Conservation (phyloP, 2,329 filamentous ascomycete species). For the Nemania abortiva region DNA sequence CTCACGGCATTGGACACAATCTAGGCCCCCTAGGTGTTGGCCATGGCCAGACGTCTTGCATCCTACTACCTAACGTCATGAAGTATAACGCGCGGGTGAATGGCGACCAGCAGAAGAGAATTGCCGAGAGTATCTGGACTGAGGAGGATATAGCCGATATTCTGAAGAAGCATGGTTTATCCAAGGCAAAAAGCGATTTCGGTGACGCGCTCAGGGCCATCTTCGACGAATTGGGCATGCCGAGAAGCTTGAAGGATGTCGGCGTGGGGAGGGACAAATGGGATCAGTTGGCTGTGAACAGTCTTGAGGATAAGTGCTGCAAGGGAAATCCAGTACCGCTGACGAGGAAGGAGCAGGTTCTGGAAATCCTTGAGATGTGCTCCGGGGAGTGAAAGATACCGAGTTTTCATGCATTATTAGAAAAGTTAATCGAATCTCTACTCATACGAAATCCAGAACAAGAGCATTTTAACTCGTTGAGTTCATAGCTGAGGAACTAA, state of each 20-base stretch:
- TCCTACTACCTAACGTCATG: slow-evolving; percentile 39
- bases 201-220: slow-evolving; percentile 35
- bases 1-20: slow-evolving; percentile 45
- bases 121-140: neutral
- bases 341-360: slow-evolving; percentile 38
- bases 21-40: slow-evolving; percentile 42
- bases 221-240: slow-evolving; percentile 38
- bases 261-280: slow-evolving; percentile 41
- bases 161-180: slow-evolving; percentile 10
- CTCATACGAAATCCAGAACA: no score
- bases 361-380: slow-evolving; percentile 43
- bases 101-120: neutral
- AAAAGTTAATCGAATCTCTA: no score
- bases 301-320: slow-evolving; percentile 35
- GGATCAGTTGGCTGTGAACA: slow-evolving; percentile 37
- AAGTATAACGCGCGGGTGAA: slow-evolving; percentile 1
- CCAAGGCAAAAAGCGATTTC: neutral
- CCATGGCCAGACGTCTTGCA: slow-evolving; percentile 44
- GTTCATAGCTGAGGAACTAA: no score
- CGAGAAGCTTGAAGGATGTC: slow-evolving; percentile 38
- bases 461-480: no score
- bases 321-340: slow-evolving; percentile 39
- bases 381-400: slow-evolving; percentile 15
- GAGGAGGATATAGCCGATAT: slow-evolving; percentile 1
- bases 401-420: no score